Base-by-base conservation (phyloP, 495 filamentous ascomycete genomes). In the Pseudoneurospora amorphoporcata region DNA sequence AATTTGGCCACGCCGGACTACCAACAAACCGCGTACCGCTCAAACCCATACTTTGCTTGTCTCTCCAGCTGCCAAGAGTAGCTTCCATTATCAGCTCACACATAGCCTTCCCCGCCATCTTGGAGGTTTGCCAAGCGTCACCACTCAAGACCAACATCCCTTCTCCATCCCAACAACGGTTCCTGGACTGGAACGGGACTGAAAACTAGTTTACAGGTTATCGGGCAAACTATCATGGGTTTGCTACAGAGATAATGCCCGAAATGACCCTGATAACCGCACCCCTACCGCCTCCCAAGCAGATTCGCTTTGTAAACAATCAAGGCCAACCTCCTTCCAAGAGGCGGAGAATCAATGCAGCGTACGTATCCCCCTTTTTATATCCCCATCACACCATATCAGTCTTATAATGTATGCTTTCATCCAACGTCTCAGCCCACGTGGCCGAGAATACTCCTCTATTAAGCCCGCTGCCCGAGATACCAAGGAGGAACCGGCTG, bases 251-350 rank as follows among this genome's bases (percentile, higher is more conserved):
- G 71, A 75, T 69, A 40, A 61, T 68, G 68, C 68, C 72, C 71
- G 80, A 74, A 43, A 86, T 86, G 84, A 79, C 81, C 40, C 78
- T 83, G 72, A 79, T 82, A 71, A 84, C 81, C 73, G 78, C 76
- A 79, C 73, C 76, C 73, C 74, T 85, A 58, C 85, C 84, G 68
- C 79, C 84, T 37, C 84, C 80, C 38, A 86, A 87, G 78, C 83
- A 85, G 80, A 92, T 94, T 70, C 89, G 92, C 75, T 94, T 94
- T 80, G 90, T 94, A 74, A 90, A 91, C 71, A 93, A 91, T 76
- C 90, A 94, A 81, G 92, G 92, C 73, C 91, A 92, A 74, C 92
- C 92, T 68, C 91, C 92, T 73, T 90, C 91, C 68, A 94, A 94
- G 81, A 85, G 92, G 74, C 87, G 92, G 79, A 87, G 92, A 79